Percentiles rank a stretch among this genome's conserved stretches.
Conservation (phyloP, 345 rosid genomes). For the Linum trigynum region DNA sequence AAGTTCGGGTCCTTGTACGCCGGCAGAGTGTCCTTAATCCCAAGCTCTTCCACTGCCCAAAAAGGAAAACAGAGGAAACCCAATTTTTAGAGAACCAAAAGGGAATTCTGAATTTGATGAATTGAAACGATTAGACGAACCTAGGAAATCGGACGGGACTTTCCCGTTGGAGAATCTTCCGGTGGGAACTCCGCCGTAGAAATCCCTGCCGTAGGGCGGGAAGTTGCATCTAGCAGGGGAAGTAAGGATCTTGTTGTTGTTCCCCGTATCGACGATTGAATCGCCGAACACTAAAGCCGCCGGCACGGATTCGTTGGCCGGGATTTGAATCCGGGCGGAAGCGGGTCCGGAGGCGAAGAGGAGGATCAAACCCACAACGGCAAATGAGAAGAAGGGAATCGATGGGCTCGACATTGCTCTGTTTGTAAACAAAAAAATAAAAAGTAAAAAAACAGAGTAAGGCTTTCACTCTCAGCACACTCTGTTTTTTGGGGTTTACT, state of each 20-base stretch:
- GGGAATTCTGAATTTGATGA: background rate
- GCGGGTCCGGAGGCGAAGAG: background rate
- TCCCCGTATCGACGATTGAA: slow-evolving; percentile 2
- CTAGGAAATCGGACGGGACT: slow-evolving; percentile 1
- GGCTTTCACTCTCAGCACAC: too few species aligned
- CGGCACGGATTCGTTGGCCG: background rate
- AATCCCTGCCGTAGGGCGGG: slow-evolving; percentile 5
- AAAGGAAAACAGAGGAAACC: background rate
- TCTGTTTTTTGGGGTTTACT: too few species aligned
- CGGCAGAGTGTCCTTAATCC: background rate
- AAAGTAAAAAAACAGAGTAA: too few species aligned
- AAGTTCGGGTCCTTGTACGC: slow-evolving; percentile 5
- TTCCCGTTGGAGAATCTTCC: slow-evolving; percentile 6
- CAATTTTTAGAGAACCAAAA: background rate
- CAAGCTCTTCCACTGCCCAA: slow-evolving; percentile 1
- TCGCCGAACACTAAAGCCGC: background rate
- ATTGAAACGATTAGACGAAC: background rate
- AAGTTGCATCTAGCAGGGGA: background rate
- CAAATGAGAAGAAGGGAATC: background rate
- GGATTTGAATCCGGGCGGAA: background rate
- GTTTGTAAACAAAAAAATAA: too few species aligned
- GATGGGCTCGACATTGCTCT: background rate
- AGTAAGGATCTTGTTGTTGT: background rate
- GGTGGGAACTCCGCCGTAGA: background rate
- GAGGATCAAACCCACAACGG: background rate